Conservation (phyloP, 2,329 filamentous ascomycete species). For the Ceratocystis variospora region DNA sequence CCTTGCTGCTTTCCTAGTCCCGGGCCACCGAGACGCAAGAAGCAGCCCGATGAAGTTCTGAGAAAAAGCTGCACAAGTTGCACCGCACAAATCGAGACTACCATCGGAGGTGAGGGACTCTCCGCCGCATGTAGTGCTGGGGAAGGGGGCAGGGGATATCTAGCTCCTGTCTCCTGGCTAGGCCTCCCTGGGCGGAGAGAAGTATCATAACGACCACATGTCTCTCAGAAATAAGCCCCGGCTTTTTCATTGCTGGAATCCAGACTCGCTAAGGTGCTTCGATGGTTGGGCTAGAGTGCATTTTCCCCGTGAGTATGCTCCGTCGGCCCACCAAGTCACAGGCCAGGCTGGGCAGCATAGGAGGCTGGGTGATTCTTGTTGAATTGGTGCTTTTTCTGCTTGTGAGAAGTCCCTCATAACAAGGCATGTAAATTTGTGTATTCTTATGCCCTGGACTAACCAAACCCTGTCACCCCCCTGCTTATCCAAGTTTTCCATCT, state of each 20-base stretch:
- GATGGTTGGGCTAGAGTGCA: background rate
- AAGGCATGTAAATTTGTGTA: background rate
- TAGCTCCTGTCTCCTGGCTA: background rate
- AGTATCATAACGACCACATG: background rate
- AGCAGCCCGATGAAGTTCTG: background rate
- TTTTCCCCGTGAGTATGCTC: background rate
- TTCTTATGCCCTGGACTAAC: background rate
- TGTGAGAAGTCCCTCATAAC: background rate
- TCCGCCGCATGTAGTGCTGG: background rate
- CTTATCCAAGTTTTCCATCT: slow-evolving; percentile 5
- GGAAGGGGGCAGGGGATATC: background rate
- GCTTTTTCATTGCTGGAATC: background rate
- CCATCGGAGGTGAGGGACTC: background rate
- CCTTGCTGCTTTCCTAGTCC: background rate
- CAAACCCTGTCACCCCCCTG: background rate
- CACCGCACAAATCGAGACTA: background rate
- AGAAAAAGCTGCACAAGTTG: too few species aligned
- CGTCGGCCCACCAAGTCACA: slow-evolving; percentile 1
- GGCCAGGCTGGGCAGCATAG: background rate
- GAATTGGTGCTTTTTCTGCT: background rate
- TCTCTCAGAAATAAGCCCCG: background rate
- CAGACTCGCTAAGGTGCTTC: background rate
- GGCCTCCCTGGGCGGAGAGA: background rate
- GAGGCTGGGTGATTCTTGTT: background rate
- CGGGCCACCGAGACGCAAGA: background rate